phyloP scores from a whole-genome alignment of 805 yeast genomes.

The Saccharomycopsis microspora region DNA sequence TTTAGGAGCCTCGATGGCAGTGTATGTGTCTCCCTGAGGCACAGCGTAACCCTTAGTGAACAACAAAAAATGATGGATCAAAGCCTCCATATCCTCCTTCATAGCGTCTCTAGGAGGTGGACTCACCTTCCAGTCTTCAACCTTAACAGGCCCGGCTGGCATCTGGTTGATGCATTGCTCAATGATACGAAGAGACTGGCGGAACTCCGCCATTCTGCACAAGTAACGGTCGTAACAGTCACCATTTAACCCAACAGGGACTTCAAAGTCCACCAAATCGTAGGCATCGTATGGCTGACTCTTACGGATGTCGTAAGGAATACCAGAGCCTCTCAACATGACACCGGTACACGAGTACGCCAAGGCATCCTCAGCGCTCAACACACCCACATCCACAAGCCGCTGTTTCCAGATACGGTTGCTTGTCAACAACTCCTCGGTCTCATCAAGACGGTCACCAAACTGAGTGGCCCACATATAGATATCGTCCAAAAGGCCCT shows the following conservation, averaged over 20 bases:
- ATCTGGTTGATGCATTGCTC: constrained; percentile 84
- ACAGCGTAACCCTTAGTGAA: constrained; percentile 85
- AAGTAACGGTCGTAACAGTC: constrained; percentile 88
- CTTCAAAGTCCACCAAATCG: constrained; percentile 74
- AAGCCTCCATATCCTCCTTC: constrained; percentile 90
- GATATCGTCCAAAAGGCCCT: constrained; percentile 78
- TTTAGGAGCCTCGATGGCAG: constrained; percentile 89
- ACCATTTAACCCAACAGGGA: constrained; percentile 79
- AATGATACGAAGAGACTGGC: constrained; percentile 81
- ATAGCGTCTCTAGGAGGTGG: constrained; percentile 74
- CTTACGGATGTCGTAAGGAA: constrained; percentile 79
- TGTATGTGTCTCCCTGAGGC: constrained; percentile 85
- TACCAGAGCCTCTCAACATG: constrained; percentile 85
- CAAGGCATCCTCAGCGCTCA: constrained; percentile 79
- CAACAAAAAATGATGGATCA: constrained; percentile 79
- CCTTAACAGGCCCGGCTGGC: constrained; percentile 89
- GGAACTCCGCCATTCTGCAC: constrained; percentile 82
- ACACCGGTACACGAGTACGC: constrained; percentile 76
- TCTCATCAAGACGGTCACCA: constrained; percentile 85
- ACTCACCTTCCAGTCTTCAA: constrained; percentile 75
- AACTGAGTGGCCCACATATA: constrained; percentile 96
- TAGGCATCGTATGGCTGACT: constrained; percentile 87
- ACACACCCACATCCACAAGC: constrained; percentile 68
- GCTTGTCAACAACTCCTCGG: constrained; percentile 80
- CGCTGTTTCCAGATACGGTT: constrained; percentile 90